phyloP scores from a whole-genome alignment of 2,329 filamentous ascomycete genomes.

The Eutypella sp. region DNA sequence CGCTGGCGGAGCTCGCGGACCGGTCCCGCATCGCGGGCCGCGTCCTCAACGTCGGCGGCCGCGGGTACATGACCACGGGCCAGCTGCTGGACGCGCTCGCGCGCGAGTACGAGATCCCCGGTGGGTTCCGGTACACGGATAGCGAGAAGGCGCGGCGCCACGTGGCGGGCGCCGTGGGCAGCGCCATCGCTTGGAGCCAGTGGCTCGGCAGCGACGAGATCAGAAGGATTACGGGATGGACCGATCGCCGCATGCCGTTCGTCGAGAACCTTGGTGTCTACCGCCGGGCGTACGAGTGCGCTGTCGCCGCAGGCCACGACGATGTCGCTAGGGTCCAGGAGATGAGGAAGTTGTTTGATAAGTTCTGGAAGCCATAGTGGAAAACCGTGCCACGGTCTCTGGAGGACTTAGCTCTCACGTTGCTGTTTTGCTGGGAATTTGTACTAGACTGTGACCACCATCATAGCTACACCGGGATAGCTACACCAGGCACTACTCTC shows the following conservation, averaged over 20 bases:
- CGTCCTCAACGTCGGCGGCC: slow-evolving; percentile 41
- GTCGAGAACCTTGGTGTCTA: slow-evolving; percentile 31
- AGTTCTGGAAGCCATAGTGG: neutral
- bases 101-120: slow-evolving; percentile 33
- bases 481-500: too few species aligned
- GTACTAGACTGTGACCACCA: too few species aligned
- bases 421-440: too few species aligned
- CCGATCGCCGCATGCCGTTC: slow-evolving; percentile 31
- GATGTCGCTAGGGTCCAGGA: slow-evolving; percentile 22
- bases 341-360: neutral
- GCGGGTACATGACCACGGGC: slow-evolving; percentile 38
- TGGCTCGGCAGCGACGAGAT: slow-evolving; percentile 40
- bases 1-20: slow-evolving; percentile 33
- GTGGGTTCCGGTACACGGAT: slow-evolving; percentile 22
- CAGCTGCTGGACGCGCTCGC: slow-evolving; percentile 34
- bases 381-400: too few species aligned
- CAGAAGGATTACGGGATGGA: slow-evolving; percentile 35
- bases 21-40: slow-evolving; percentile 30
- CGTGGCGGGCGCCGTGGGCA: neutral
- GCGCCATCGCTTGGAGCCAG: slow-evolving; percentile 32
- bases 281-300: slow-evolving; percentile 34
- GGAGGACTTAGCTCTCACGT: too few species aligned
- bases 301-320: slow-evolving; percentile 13
- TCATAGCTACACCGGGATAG: too few species aligned
- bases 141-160: slow-evolving; percentile 1